These are phyloP conservation scores for Penicillium samsonianum DNA, from an alignment of 495 filamentous ascomycete genomes.

Conservation along the genomic window DNA sequence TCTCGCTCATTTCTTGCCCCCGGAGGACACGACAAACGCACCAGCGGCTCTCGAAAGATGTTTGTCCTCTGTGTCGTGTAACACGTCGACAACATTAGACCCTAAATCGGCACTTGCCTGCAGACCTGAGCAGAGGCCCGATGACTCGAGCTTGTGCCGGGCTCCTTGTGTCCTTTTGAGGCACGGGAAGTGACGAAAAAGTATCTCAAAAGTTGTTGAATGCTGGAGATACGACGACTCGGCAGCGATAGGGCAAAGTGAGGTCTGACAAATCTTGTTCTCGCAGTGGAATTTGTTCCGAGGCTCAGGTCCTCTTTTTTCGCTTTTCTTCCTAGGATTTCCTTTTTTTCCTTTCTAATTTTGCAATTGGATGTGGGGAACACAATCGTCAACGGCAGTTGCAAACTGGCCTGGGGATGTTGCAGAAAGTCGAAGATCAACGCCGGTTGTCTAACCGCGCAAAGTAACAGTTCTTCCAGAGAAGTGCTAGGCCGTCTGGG, in stretches of 20 bases:
- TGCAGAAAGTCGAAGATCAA: slow-evolving; percentile 22
- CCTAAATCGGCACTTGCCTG: slow-evolving; percentile 28
- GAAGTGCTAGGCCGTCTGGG: slow-evolving; percentile 11
- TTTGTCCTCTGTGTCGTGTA: slow-evolving; percentile 43
- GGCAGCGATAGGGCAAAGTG: background rate
- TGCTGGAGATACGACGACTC: background rate
- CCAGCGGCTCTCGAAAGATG: slow-evolving; percentile 41
- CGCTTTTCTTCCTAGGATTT: background rate
- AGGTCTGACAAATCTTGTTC: background rate
- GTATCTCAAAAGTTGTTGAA: background rate
- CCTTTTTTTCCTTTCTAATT: slow-evolving; percentile 9
- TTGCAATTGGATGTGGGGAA: slow-evolving; percentile 24
- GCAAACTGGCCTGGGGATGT: slow-evolving; percentile 32
- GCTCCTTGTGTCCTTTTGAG: slow-evolving; percentile 14
- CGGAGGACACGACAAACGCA: slow-evolving; percentile 30
- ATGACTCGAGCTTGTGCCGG: slow-evolving; percentile 25
- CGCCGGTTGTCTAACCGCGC: slow-evolving; percentile 18
- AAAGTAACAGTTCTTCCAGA: slow-evolving; percentile 29
- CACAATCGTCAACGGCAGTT: slow-evolving; percentile 36
- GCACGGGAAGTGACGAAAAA: slow-evolving; percentile 1
- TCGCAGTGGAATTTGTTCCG: background rate
- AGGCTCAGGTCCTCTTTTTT: background rate
- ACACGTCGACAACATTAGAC: slow-evolving; percentile 40
- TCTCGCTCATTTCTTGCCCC: slow-evolving; percentile 12
- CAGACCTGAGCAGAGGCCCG: slow-evolving; percentile 32